Conservation (phyloP, 1,139 yeast genomes). For the Pneumocystis sp. region DNA sequence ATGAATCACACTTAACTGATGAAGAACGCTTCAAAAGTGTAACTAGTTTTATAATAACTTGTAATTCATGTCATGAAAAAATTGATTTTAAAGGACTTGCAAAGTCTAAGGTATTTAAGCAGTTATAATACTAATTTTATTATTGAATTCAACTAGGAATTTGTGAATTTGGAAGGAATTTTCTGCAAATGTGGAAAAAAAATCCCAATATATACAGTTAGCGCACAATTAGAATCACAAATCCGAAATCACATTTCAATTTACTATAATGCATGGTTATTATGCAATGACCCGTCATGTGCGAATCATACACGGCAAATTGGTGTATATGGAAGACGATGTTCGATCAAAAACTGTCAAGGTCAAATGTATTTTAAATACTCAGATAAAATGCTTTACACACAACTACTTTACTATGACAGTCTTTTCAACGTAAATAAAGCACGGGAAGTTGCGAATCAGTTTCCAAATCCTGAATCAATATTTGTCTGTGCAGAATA, state of each 20-base stretch:
- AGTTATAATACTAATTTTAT: neutral
- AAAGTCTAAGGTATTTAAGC: slow-evolving; percentile 34
- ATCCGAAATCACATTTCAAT: slow-evolving; percentile 55
- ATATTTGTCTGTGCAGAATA: slow-evolving; percentile 66
- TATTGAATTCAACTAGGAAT: neutral
- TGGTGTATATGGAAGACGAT: slow-evolving; percentile 76
- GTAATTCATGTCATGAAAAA: slow-evolving; percentile 44
- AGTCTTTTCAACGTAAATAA: slow-evolving; percentile 72
- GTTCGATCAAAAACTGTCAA: slow-evolving; percentile 30
- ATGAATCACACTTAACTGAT: slow-evolving; percentile 72
- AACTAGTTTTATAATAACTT: slow-evolving; percentile 39
- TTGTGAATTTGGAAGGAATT: neutral
- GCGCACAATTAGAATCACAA: slow-evolving; percentile 57
- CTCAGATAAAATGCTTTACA: slow-evolving; percentile 66
- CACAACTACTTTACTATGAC: slow-evolving; percentile 56
- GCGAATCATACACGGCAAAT: slow-evolving; percentile 69
- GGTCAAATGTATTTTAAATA: slow-evolving; percentile 74
- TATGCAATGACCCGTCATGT: slow-evolving; percentile 77
- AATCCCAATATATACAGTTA: slow-evolving; percentile 40
- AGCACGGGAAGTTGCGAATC: slow-evolving; percentile 31
- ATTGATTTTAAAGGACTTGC: slow-evolving; percentile 61
- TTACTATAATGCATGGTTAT: slow-evolving; percentile 75
- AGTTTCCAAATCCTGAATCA: slow-evolving; percentile 28
- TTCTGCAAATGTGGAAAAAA: slow-evolving; percentile 16
- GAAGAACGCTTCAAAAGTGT: slow-evolving; percentile 64